Conservation (phyloP, 176 grass and related monocot species). For the Themeda triandra region DNA sequence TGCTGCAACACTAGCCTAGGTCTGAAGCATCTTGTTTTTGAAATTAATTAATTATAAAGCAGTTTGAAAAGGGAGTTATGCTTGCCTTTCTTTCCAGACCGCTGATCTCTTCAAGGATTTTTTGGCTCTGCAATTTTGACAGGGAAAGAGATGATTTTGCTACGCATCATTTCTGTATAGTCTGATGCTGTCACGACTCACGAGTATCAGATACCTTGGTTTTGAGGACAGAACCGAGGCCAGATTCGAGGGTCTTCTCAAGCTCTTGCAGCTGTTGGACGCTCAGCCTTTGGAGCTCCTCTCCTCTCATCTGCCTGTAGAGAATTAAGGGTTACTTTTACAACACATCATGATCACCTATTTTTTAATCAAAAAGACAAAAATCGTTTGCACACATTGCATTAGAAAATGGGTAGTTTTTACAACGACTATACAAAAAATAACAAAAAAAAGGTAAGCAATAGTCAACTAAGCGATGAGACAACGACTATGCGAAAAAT, state of each 20-base stretch:
- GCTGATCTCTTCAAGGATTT: slow-evolving; percentile 50
- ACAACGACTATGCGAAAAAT: too few species aligned
- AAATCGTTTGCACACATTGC: too few species aligned
- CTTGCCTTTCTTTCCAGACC: slow-evolving; percentile 55
- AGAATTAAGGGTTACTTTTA: not conserved
- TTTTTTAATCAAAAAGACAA: too few species aligned
- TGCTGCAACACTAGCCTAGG: not conserved
- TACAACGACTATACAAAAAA: too few species aligned
- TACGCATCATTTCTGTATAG: not conserved
- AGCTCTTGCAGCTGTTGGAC: slow-evolving; percentile 62
- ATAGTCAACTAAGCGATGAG: too few species aligned
- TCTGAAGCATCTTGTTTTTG: not conserved
- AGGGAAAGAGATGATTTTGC: not conserved
- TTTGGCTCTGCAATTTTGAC: slow-evolving; percentile 41
- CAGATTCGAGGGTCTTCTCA: slow-evolving; percentile 56
- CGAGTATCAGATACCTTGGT: slow-evolving; percentile 41
- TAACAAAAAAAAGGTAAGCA: too few species aligned
- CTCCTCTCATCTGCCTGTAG: slow-evolving; percentile 76
- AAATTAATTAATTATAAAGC: not conserved
- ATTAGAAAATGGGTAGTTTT: too few species aligned
- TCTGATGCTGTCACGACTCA: not conserved
- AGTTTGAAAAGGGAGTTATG: not conserved
- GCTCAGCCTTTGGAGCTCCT: slow-evolving; percentile 64
- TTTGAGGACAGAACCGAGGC: slow-evolving; percentile 54
- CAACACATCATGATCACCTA: not conserved